Conservation (phyloP, 1,284 basidiomycete species). For the Hymenochaete sp. region DNA sequence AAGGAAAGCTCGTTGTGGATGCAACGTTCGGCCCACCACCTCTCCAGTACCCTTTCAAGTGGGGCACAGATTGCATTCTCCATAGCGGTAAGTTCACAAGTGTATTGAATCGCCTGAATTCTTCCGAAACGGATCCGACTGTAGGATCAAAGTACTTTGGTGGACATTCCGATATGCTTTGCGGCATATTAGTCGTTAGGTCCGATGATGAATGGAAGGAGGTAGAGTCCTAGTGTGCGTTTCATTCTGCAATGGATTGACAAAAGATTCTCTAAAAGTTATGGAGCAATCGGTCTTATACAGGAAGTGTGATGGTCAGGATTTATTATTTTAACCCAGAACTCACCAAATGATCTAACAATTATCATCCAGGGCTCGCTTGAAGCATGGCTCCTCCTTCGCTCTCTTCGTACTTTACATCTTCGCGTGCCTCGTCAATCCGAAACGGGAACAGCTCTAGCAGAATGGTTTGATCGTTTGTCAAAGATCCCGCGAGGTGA, state of each 20-base stretch:
- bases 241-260: neutral
- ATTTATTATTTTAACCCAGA: neutral
- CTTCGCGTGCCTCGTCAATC: constrained; percentile 77
- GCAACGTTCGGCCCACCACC: constrained; percentile 90
- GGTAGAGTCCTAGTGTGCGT: constrained; percentile 28
- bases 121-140: no score
- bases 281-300: constrained; percentile 54
- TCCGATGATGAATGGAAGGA: constrained; percentile 55
- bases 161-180: constrained; percentile 82
- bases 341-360: no score
- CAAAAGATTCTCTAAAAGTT: constrained; percentile 46
- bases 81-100: constrained; percentile 40
- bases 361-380: constrained; percentile 71
- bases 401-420: constrained; percentile 79
- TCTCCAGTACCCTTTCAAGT: constrained; percentile 77
- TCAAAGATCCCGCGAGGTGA: constrained; percentile 37
- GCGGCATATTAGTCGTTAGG: constrained; percentile 70
- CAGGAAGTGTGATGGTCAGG: constrained; percentile 53
- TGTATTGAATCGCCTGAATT: no score
- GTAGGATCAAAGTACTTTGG: constrained; percentile 83
- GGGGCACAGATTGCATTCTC: constrained; percentile 69
- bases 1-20: constrained; percentile 68
- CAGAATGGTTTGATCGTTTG: constrained; percentile 61
- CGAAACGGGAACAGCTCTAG: constrained; percentile 63
- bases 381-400: constrained; percentile 81